Percentiles rank a stretch among this genome's conserved stretches.
These are phyloP conservation scores for Carex sylvatica DNA, from an alignment of 202 grass and related monocot species.

Conservation along the genomic window DNA sequence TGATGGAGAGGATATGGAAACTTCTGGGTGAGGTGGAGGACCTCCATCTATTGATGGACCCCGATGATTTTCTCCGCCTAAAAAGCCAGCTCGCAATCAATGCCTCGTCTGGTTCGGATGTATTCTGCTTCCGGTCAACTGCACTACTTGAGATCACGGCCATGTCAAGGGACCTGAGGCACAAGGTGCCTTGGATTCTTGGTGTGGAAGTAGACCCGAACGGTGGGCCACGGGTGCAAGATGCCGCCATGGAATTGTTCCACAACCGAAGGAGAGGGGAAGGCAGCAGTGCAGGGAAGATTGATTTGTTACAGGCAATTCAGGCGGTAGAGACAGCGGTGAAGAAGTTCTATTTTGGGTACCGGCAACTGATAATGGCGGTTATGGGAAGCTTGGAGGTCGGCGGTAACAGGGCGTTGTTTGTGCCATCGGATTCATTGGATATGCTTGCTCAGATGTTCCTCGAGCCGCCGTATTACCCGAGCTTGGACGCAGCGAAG, in stretches of 20 bases:
- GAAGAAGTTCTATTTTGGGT: constrained; percentile 78
- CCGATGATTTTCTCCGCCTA: constrained; percentile 80
- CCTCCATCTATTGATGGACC: constrained; percentile 86
- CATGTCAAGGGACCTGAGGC: constrained; percentile 57
- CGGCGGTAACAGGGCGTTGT: constrained; percentile 50
- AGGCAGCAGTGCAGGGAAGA: constrained; percentile 42
- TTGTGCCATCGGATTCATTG: constrained; percentile 50
- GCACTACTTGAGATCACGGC: constrained; percentile 52
- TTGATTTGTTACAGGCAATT: constrained; percentile 74
- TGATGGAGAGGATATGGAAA: constrained; percentile 82
- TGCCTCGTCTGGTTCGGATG: constrained; percentile 39
- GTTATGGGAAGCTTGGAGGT: constrained; percentile 72
- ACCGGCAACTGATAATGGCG: constrained; percentile 64
- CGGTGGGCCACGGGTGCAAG: constrained; percentile 81
- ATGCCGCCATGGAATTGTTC: constrained; percentile 81
- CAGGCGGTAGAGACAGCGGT: constrained; percentile 67
- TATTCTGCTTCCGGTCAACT: constrained; percentile 71
- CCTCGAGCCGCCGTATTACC: constrained; percentile 78
- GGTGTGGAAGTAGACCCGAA: constrained; percentile 84
- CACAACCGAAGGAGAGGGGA: constrained; percentile 63
- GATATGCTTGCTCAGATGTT: constrained; percentile 68
- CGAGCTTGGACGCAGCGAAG: constrained; percentile 90
- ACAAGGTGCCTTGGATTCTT: constrained; percentile 62
- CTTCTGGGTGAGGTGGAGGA: constrained; percentile 75
- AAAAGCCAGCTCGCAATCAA: constrained; percentile 71